Evolutionary conservation across 2,329 filamentous ascomycete genomes (phyloP).

Genomic region (Fusarium tjaetaba): DNA sequence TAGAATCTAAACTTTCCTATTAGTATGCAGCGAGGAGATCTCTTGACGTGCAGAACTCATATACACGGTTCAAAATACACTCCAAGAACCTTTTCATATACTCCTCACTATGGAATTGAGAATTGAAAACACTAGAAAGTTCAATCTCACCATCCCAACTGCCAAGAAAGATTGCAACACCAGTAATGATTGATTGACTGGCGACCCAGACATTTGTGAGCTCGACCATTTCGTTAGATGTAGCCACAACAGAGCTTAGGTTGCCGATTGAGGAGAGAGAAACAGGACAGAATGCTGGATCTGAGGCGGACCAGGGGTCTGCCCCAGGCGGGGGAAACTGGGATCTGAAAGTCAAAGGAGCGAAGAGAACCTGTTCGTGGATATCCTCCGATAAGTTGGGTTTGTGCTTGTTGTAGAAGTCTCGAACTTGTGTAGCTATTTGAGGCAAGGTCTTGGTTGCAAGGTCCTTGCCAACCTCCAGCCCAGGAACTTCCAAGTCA

Average conservation of each 20-base stretch:
- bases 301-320: not conserved
- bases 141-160: not conserved
- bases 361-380: not conserved
- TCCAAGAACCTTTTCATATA: not conserved
- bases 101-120: not conserved
- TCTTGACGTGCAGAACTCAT: rapidly evolving
- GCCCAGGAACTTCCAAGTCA: not conserved
- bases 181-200: not conserved
- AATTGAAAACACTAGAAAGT: not conserved
- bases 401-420: not conserved
- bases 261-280: not conserved
- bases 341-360: not conserved
- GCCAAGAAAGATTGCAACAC: not conserved
- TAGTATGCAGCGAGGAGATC: rapidly evolving
- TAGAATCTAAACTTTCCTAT: too few species aligned
- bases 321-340: not conserved
- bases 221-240: not conserved
- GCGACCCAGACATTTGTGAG: not conserved
- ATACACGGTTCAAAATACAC: not conserved
- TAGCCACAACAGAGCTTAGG: not conserved
- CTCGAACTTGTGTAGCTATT: not conserved
- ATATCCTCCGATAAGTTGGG: not conserved
- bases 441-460: rapidly evolving
- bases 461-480: rapidly evolving
- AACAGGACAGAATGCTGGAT: not conserved